Conservation (phyloP, 2,329 filamentous ascomycete genomes). For the Hypoxylon sp. region DNA sequence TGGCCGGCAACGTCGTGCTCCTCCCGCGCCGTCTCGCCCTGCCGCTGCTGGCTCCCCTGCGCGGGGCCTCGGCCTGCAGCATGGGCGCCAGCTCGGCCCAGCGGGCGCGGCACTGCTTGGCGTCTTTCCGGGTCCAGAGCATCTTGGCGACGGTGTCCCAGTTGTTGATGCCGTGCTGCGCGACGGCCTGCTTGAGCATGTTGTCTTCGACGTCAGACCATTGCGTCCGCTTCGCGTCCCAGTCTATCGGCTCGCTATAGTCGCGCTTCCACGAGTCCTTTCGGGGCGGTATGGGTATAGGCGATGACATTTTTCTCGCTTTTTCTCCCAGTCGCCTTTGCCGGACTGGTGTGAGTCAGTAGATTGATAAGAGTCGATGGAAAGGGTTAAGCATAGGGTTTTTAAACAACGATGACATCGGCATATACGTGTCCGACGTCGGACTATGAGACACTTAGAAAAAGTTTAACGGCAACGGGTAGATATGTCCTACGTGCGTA, state of each 20-base stretch:
- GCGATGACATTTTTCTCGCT: not conserved
- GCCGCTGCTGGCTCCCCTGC: slow-evolving; percentile 1
- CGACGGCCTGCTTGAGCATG: slow-evolving; percentile 34
- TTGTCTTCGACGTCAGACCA: slow-evolving; percentile 40
- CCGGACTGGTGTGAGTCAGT: not conserved
- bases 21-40: slow-evolving; percentile 13
- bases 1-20: slow-evolving; percentile 19
- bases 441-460: not conserved
- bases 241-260: no score
- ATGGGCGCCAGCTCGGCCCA: slow-evolving; percentile 35
- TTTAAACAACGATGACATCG: no score
- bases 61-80: slow-evolving; percentile 21
- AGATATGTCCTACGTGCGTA: not conserved
- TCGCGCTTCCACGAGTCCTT: not conserved
- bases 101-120: slow-evolving; percentile 31
- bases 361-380: not conserved
- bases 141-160: slow-evolving; percentile 37
- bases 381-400: not conserved
- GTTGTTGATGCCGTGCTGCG: slow-evolving; percentile 29
- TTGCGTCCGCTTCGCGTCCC: not conserved
- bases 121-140: slow-evolving; percentile 30
- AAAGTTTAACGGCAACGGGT: not conserved
- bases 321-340: not conserved
- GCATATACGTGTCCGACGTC: not conserved
- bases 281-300: not conserved